Conservation (phyloP, 306 rosid species). For the Prunus dulcis region DNA sequence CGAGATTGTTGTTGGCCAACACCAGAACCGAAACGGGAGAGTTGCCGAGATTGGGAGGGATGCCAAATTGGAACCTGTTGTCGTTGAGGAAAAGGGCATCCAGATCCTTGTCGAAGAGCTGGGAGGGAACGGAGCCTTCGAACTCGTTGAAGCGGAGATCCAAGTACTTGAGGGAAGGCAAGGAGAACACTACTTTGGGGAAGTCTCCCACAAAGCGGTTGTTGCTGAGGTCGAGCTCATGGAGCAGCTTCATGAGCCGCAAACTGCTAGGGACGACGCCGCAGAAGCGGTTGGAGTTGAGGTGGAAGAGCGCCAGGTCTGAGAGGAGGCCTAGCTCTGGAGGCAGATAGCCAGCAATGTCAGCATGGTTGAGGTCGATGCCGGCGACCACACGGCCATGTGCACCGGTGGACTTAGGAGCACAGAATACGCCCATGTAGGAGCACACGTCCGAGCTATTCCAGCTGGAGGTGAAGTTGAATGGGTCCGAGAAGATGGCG, state of each 20-base stretch:
- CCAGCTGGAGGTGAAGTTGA: constrained; percentile 31
- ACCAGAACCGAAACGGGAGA: constrained; percentile 32
- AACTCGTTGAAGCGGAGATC: constrained; percentile 32
- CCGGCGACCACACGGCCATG: constrained; percentile 20
- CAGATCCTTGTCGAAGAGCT: constrained; percentile 25
- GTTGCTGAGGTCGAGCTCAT: constrained; percentile 31
- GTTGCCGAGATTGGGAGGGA: constrained; percentile 27
- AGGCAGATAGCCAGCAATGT: constrained; percentile 29
- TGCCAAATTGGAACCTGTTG: constrained; percentile 28
- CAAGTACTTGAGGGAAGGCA: constrained; percentile 28
- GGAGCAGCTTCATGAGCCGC: constrained; percentile 19
- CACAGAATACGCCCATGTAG: constrained; percentile 26
- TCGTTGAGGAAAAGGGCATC: constrained; percentile 28
- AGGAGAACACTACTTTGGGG: constrained; percentile 23
- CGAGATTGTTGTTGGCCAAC: constrained; percentile 28
- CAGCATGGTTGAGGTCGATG: constrained; percentile 30
- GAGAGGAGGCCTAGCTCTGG: constrained; percentile 26
- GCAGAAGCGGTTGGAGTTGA: constrained; percentile 32
- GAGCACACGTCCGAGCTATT: constrained; percentile 25
- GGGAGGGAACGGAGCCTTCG: constrained; percentile 24
- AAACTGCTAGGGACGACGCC: constrained; percentile 24
- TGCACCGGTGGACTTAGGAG: not conserved
- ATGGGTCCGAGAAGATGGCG: constrained; percentile 29
- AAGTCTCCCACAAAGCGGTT: constrained; percentile 26
- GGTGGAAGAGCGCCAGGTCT: constrained; percentile 29